phyloP scores from a whole-genome alignment of 2,329 filamentous ascomycete genomes.

The Lasiodiplodia sp. region DNA sequence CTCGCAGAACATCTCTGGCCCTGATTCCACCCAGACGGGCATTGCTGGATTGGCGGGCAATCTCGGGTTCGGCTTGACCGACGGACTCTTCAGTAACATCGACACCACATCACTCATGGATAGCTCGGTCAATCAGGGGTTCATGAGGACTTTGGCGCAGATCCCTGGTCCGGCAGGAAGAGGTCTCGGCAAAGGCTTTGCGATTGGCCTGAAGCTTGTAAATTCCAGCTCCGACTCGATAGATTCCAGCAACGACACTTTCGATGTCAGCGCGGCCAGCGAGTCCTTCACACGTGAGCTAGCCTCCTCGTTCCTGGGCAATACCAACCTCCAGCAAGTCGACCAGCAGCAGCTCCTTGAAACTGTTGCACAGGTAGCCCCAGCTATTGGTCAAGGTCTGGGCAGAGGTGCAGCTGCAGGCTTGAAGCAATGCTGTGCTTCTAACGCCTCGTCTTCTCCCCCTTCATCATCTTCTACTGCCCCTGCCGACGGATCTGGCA shows the following conservation, averaged over 20 bases:
- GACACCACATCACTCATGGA: neutral
- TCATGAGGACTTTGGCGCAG: slow-evolving; percentile 8
- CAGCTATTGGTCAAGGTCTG: slow-evolving; percentile 12
- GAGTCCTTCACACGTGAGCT: slow-evolving; percentile 17
- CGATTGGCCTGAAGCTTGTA: slow-evolving; percentile 21
- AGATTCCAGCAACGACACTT: neutral
- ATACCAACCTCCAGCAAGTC: slow-evolving; percentile 7
- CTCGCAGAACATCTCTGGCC: neutral
- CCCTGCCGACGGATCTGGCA: neutral
- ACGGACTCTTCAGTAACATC: slow-evolving; percentile 22
- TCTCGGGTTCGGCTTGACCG: slow-evolving; percentile 17
- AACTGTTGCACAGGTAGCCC: slow-evolving; percentile 8
- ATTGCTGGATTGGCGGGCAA: slow-evolving; percentile 11
- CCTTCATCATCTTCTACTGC: neutral
- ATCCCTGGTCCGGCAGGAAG: slow-evolving; percentile 14
- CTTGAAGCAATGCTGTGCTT: neutral
- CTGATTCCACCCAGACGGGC: slow-evolving; percentile 7
- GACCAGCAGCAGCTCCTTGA: slow-evolving; percentile 1
- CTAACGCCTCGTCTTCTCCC: neutral
- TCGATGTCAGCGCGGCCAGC: neutral
- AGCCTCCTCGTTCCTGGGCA: slow-evolving; percentile 10
- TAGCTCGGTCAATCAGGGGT: neutral
- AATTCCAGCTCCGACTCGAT: neutral
- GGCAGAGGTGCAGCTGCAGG: slow-evolving; percentile 14
- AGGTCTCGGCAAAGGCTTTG: slow-evolving; percentile 10